Evolutionary conservation across 78 protist species (phyloP), one percentile per base, ranked within the genome.

Genomic region (Blattamonas nauphoetae): DNA sequence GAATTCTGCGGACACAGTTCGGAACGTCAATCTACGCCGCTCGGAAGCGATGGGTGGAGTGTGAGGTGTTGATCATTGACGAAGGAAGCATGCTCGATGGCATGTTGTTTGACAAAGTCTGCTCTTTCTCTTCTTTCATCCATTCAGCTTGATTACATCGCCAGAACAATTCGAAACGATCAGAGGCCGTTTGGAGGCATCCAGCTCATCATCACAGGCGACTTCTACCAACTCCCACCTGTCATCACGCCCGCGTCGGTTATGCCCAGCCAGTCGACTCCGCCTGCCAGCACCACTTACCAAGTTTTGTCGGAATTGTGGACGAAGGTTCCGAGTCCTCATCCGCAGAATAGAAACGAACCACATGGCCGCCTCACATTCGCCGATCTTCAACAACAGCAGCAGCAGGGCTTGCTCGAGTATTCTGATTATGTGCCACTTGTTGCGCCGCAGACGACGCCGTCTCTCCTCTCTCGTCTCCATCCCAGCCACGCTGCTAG

Each of bases 221-320:
- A 95, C 86, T 94, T 95, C 36, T 42, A 79, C 36, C 97, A 95
- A 84, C 87, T 95, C 45, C 96, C 97, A 41, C 97, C 97, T 3
- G 96, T 95, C 21, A 29, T 38, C 29, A 42, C 0, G 64, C 64
- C n/a, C n/a, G n/a, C 1, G 3, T n/a, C 6, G 1, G 38, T 6
- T 5, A 44, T 2, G 82, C 1, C 3, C 34, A 4, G 1, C 38
- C 71, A 11, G 11, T 55, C 71, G 71, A 55, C 71, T 29, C 38
- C 11, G 71, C 38, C 11, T 29, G 71, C 11, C 38, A 21, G 11
- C 38, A 21, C 11, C 38, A 21, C 71, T 29, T 55, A 55, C 71
- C 71, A 55, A 21, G 71, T 21, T 11, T 29, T 55, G 71, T 11
- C 38, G 38, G 71, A 55, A 21, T n/a, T n/a, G n/a, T n/a, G n/a